These are phyloP conservation scores for Theobroma cacao DNA, from an alignment of 345 rosid species.

Conservation along the genomic window DNA sequence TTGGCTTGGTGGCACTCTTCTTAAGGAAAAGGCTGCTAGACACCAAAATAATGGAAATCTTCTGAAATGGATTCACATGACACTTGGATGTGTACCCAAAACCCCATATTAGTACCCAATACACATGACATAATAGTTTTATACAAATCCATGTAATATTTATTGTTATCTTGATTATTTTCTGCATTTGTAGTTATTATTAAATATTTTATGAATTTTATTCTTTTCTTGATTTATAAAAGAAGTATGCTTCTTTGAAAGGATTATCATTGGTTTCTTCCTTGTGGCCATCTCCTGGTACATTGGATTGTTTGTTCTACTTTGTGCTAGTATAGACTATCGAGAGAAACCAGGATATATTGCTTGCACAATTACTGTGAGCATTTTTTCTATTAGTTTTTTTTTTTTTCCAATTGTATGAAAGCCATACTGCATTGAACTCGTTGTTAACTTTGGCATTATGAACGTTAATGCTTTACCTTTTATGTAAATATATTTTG, in stretches of 20 bases:
- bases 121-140: neutral
- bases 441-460: neutral
- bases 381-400: neutral
- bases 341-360: slow-evolving; percentile 83
- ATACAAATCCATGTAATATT: neutral
- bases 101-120: neutral
- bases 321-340: slow-evolving; percentile 65
- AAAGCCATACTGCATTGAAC: neutral
- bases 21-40: neutral
- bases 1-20: no score
- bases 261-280: slow-evolving; percentile 88
- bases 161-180: neutral
- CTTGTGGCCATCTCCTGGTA: slow-evolving; percentile 90
- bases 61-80: neutral
- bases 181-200: neutral
- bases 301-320: slow-evolving; percentile 54
- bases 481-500: neutral
- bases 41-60: neutral
- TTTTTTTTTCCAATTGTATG: neutral
- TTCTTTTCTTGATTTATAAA: slow-evolving; percentile 14
- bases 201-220: neutral
- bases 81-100: neutral
- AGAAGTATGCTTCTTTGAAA: no score
- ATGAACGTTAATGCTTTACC: neutral
- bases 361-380: slow-evolving; percentile 1